These are phyloP conservation scores for Nemania sp. DNA, from an alignment of 2,329 filamentous ascomycete species.

Conservation along the genomic window DNA sequence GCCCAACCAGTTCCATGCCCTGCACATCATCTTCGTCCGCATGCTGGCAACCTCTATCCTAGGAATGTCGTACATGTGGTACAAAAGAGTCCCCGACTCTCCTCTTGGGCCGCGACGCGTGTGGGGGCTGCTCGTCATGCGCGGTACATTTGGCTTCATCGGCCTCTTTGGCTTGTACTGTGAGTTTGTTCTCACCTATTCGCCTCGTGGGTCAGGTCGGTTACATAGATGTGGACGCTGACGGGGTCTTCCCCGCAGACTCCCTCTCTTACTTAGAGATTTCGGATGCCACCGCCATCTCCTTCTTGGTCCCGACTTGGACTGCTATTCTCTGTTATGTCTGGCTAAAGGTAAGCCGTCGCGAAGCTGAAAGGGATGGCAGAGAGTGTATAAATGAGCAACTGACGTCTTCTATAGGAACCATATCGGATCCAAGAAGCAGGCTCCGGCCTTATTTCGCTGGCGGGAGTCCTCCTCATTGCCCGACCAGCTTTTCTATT, in stretches of 20 bases:
- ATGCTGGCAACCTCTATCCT: conserved; percentile 46
- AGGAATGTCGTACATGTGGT: conserved; percentile 48
- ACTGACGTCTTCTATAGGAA: conserved; percentile 59
- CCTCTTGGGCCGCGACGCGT: conserved; percentile 69
- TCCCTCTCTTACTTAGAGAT: conserved; percentile 70
- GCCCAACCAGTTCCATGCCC: conserved; percentile 45
- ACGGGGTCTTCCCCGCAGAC: conserved; percentile 39
- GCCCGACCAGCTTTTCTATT: conserved; percentile 70
- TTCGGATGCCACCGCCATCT: conserved; percentile 78
- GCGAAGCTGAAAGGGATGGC: neutral
- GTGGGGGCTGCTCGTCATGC: conserved; percentile 63
- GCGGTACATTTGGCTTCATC: conserved; percentile 67
- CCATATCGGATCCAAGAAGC: conserved; percentile 74
- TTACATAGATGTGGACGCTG: neutral
- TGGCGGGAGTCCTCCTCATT: conserved; percentile 75
- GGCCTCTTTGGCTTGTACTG: conserved; percentile 66
- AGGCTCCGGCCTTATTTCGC: conserved; percentile 68
- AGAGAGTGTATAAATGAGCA: neutral
- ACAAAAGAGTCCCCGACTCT: conserved; percentile 58
- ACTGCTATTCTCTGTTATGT: conserved; percentile 70
- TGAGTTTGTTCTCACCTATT: conserved; percentile 25
- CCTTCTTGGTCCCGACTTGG: conserved; percentile 75
- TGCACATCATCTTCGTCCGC: conserved; percentile 50
- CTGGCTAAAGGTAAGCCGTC: conserved; percentile 39
- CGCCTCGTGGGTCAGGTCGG: neutral